Evolutionary conservation across 257 asterid genomes (phyloP).

Genomic region (Dorcoceras hygrometricum): DNA sequence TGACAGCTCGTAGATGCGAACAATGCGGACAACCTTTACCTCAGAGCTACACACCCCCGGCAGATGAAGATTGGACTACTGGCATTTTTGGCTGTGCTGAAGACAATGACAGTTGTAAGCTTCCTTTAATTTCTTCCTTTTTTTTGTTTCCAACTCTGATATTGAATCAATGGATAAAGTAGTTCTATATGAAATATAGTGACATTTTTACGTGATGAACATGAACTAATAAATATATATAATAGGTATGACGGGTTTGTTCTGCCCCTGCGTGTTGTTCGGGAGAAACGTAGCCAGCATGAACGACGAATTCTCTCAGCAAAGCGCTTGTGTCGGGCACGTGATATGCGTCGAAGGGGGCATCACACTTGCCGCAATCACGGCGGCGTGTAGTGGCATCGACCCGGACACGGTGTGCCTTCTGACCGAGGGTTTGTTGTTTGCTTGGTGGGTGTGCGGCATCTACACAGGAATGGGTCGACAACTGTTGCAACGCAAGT

Average conservation of each 20-base stretch:
- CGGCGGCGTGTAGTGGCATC: slow-evolving; percentile 64
- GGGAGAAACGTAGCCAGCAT: slow-evolving; percentile 63
- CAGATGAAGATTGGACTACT: slow-evolving; percentile 71
- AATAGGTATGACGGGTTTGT: slow-evolving; percentile 56
- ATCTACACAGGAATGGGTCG: slow-evolving; percentile 80
- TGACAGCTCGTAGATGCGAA: slow-evolving; percentile 57
- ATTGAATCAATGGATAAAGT: too few species aligned
- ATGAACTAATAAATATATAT: background rate
- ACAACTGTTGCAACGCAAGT: slow-evolving; percentile 68
- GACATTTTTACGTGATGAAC: background rate
- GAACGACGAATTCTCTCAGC: slow-evolving; percentile 52
- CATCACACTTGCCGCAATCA: slow-evolving; percentile 60
- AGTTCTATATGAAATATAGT: too few species aligned
- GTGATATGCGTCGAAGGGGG: slow-evolving; percentile 72
- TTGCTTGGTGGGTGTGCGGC: slow-evolving; percentile 90
- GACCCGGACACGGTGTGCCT: slow-evolving; percentile 71
- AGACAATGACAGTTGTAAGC: slow-evolving; percentile 63
- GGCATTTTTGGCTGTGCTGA: slow-evolving; percentile 74
- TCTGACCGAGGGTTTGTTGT: slow-evolving; percentile 65
- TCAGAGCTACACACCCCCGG: slow-evolving; percentile 59
- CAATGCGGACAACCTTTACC: slow-evolving; percentile 78
- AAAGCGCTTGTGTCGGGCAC: slow-evolving; percentile 61
- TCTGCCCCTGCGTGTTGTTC: slow-evolving; percentile 69
- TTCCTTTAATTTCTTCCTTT: too few species aligned
- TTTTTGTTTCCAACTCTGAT: too few species aligned